Base-by-base conservation (phyloP, 371 early-diverging fungal genomes). In the Fennellomyces sp. region DNA sequence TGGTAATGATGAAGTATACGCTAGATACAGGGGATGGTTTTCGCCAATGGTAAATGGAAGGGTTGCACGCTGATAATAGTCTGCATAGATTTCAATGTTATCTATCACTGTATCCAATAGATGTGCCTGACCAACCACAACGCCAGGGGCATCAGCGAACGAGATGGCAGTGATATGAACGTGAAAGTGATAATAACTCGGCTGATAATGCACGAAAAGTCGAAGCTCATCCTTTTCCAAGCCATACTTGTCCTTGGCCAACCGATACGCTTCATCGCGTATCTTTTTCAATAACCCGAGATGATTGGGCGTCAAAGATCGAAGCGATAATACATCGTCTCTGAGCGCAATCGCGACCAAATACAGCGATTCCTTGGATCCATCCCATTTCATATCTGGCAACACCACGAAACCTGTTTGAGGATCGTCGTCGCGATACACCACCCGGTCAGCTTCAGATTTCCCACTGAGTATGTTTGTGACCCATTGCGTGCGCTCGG, bases 311-410 rank as follows among this genome's bases (percentile, higher is more conserved):
- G 53, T 72, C 10, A 93, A 70, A n/a, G 91, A 90, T 19, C 93
- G 80, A 42, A 94, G 42, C 2, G 88, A 89, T 17, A 62, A 68
- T 23, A 93, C 66, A 41, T 83, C 84, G 11, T 63, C 59, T 29
- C 79, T 74, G 54, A 82, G 76, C 0, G 81, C 72, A 51, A 93
- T 83, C 0, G 83, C 91, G 3, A 88, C 76, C 51, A 89, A 80
- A 64, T 93, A 93, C 41, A 93, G 67, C 10, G 72, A 83, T 25
- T 87, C 84, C 12, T 78, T 33, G 1, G 78, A 77, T 5, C 77
- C 70, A 60, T 93, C 91, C 94, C 94, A 93, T 63, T 93, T 93
- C 89, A 87, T 86, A 61, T 93, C 94, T 0, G 94, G 94, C 25
- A 92, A 63, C 2, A 93, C 62, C 15, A 92, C 73, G 69, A 93